A percentile compares a stretch with the other conserved stretches of the same genome.
Conservation (phyloP, 345 rosid genomes). For the Gossypium ekmanianum region DNA sequence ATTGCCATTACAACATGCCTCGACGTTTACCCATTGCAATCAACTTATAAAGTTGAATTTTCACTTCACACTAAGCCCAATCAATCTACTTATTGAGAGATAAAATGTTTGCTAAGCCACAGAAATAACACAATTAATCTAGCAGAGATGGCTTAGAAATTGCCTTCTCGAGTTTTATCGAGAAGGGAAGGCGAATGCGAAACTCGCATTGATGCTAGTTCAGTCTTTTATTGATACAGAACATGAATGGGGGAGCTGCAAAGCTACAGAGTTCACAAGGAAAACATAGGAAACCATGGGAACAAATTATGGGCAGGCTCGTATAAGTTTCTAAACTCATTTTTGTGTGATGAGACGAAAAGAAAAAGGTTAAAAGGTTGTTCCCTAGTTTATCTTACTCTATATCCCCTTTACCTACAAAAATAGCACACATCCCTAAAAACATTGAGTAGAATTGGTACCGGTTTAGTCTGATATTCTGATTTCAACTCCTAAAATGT, state of each 20-base stretch:
- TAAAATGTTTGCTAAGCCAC: not conserved
- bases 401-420: slow-evolving; percentile 58
- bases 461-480: slow-evolving; percentile 76
- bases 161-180: slow-evolving; percentile 15
- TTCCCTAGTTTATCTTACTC: slow-evolving; percentile 47
- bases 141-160: slow-evolving; percentile 13
- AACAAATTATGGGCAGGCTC: slow-evolving; percentile 17
- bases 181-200: slow-evolving; percentile 14
- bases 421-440: slow-evolving; percentile 36
- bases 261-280: slow-evolving; percentile 28
- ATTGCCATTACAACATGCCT: not conserved
- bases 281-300: slow-evolving; percentile 8
- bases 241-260: slow-evolving; percentile 33
- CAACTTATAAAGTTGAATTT: not conserved
- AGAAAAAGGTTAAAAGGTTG: slow-evolving; percentile 8
- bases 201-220: slow-evolving; percentile 18
- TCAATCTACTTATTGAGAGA: slow-evolving; percentile 10
- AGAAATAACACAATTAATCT: not conserved
- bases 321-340: slow-evolving; percentile 22
- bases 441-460: slow-evolving; percentile 11
- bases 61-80: not conserved
- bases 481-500: slow-evolving; percentile 85
- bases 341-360: not conserved
- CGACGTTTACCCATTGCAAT: not conserved
- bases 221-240: slow-evolving; percentile 38